phyloP scores from a whole-genome alignment of 768 basidiomycete species.

The Pleurotus ostreatus region DNA sequence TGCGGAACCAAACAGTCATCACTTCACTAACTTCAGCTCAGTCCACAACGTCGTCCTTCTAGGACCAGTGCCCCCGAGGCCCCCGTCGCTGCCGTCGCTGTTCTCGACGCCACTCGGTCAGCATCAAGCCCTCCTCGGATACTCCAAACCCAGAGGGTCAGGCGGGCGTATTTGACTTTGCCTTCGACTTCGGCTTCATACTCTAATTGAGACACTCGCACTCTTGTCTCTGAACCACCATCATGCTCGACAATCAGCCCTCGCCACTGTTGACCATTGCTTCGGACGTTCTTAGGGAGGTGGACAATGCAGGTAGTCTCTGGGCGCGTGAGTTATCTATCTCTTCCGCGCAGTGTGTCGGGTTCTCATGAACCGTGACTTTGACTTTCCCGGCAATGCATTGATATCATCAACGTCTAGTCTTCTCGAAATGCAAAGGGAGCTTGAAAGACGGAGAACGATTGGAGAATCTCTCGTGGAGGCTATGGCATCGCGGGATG shows the following conservation, averaged over 20 bases:
- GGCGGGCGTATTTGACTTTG: slow-evolving; percentile 1
- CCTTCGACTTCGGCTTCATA: neutral
- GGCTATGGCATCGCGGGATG: slow-evolving; percentile 74
- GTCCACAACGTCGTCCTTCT: neutral
- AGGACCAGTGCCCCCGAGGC: neutral
- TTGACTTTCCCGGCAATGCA: no score
- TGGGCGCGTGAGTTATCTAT: slow-evolving; percentile 55
- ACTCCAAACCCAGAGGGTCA: neutral
- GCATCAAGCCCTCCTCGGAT: neutral
- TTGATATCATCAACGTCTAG: slow-evolving; percentile 28
- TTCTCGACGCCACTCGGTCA: neutral
- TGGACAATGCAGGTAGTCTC: slow-evolving; percentile 64
- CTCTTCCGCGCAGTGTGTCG: neutral
- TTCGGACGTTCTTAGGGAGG: slow-evolving; percentile 60
- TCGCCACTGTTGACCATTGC: slow-evolving; percentile 64
- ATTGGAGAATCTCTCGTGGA: slow-evolving; percentile 86
- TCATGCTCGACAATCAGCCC: slow-evolving; percentile 53
- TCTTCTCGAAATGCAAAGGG: slow-evolving; percentile 82
- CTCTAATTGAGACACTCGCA: neutral
- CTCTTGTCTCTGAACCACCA: slow-evolving; percentile 3
- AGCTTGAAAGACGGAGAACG: slow-evolving; percentile 75
- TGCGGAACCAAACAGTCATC: slow-evolving; percentile 7
- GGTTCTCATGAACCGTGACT: no score
- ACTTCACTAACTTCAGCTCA: neutral
- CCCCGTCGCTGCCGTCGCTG: neutral